Base-by-base conservation (phyloP, 2,329 filamentous ascomycete species). In the Gnomoniopsis sp. region DNA sequence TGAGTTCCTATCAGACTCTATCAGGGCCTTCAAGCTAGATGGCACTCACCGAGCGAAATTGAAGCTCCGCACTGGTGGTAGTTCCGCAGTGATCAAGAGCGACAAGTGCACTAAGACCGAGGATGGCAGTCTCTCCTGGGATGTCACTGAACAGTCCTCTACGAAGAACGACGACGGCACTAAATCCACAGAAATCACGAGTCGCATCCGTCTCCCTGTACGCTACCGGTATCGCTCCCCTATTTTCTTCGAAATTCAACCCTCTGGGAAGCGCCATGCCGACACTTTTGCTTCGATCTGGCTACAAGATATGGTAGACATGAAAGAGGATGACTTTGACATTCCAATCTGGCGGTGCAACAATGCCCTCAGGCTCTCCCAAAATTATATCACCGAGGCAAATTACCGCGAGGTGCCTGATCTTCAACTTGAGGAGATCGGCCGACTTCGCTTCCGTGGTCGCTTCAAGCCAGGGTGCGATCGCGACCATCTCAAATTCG, bases 391-490 rank as follows among this genome's bases (percentile, higher is more conserved):
- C 67, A 96, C 91, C 0, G 86, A 92, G 61, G 80, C 87, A 19
- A 96, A 95, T 68, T 87, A 83, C 70, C 74, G 79, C 11, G 75
- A 82, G 1, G 81, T 91, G 14, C 88, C 90, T 0, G 90, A 92
- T 48, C 79, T 96, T 1, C 82, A 91, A 49, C 79, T 96, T 14
- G 80, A 90, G 61, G 88, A 95, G 70, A 78, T 96, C 41, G 93
- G 93, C 1, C 87, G 92, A 2, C 77, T 98, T 14, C 84, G 86
- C 38, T 96, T 98, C 80, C 80, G 81, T 2, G 90, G 86, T 12
- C 83, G 87, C 14, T 98, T 98, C 78, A 96, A 95, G 64, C 87
- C 93, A 0, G 93, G 93, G 15, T 96, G 91, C 51, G 93, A 97
- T 70, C 86, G 90, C 55, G 89, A 91, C 19, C 95, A 98, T 70